Base-by-base conservation (phyloP, 495 filamentous ascomycete species). In the Penicillium goetzii region DNA sequence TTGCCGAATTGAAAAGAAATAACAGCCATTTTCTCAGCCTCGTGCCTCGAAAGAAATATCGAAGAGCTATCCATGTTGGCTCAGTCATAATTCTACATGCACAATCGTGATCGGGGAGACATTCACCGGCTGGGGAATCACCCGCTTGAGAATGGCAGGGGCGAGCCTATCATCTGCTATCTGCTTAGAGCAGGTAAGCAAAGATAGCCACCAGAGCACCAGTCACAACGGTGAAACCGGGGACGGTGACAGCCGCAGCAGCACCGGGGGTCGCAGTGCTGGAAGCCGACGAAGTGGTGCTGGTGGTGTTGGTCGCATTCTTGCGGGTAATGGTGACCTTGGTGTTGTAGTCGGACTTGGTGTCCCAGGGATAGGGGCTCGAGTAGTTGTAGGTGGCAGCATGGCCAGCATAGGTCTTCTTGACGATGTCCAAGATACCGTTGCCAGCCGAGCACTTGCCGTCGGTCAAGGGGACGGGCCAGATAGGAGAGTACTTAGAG, bases 361-460 rank as follows among this genome's bases (percentile, higher is more conserved):
- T 28, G 43, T 69, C 56, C 61, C 63, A 69, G 4, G 71, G 71
- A 58, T 64, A 73, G 28, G 79, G 79, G 56, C 60, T 74, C 36
- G 74, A 75, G 69, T 83, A 83, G 66, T 80, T 76, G 63, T 74
- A 72, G 26, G 74, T 75, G 1, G 78, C 55, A 5, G 45, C 61
- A 15, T 65, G 54, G 8, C 66, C 41, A 14, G 68, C 68, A 52
- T 69, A 83, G 54, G 74, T 80, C 58, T 73, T 68, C 67, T 77
- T 72, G 59, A 84, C 80, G 23, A 63, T 52, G 15, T 69, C 66
- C 36, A 82, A 61, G 25, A 84, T 75, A 57, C 76, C 78, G 40
- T 80, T 59, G 15, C 81, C 80, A 52, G 72, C 79, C 6, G 79
- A 78, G 65, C 81, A 83, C 19, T 68, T 67, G 47, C 69, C 76